phyloP scores from a whole-genome alignment of 2,329 filamentous ascomycete genomes.

The Diatrype stigma region DNA sequence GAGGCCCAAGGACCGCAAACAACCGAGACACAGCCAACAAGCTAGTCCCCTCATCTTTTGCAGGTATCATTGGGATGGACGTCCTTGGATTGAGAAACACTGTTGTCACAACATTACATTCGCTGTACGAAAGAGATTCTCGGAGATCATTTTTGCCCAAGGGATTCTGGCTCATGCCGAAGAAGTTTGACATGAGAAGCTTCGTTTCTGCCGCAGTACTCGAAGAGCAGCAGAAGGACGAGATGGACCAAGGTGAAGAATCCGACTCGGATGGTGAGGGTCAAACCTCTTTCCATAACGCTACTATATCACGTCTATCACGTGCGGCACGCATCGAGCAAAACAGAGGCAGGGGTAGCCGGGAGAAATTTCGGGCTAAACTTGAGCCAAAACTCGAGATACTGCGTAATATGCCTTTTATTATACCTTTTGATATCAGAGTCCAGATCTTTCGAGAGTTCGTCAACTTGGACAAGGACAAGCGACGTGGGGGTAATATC shows the following conservation, averaged over 20 bases:
- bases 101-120: slow-evolving; percentile 74
- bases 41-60: slow-evolving; percentile 23
- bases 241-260: slow-evolving; percentile 60
- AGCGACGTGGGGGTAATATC: slow-evolving; percentile 62
- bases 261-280: slow-evolving; percentile 31
- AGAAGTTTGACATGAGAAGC: slow-evolving; percentile 78
- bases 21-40: slow-evolving; percentile 10
- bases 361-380: slow-evolving; percentile 69
- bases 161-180: slow-evolving; percentile 93
- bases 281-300: slow-evolving; percentile 27
- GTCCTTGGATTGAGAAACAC: slow-evolving; percentile 75
- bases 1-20: slow-evolving; percentile 5
- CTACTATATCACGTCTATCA: slow-evolving; percentile 55
- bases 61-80: slow-evolving; percentile 63
- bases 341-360: slow-evolving; percentile 30
- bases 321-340: slow-evolving; percentile 62
- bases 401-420: slow-evolving; percentile 92
- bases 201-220: slow-evolving; percentile 83
- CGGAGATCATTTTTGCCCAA: slow-evolving; percentile 75
- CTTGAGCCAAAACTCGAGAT: slow-evolving; percentile 86
- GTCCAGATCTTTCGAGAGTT: slow-evolving; percentile 94
- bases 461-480: slow-evolving; percentile 75
- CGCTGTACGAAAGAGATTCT: slow-evolving; percentile 92
- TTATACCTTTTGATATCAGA: slow-evolving; percentile 86
- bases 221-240: slow-evolving; percentile 77